Conservation (phyloP, 305 asterid species). For the Solanum hybrid region DNA sequence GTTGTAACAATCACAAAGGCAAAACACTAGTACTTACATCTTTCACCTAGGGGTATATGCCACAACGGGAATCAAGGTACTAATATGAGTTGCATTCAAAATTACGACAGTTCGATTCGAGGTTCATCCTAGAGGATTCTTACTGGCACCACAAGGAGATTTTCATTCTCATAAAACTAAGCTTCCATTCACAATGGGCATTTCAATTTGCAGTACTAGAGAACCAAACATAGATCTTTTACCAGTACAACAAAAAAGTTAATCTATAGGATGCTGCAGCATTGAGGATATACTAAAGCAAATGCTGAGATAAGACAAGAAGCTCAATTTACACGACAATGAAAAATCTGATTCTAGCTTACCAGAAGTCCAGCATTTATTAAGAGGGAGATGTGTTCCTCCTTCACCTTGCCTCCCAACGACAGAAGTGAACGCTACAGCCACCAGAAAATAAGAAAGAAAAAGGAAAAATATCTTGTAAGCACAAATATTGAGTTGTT, state of each 20-base stretch:
- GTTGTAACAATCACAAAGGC: neutral
- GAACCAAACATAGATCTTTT: neutral
- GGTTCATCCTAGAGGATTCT: neutral
- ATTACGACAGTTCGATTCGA: neutral
- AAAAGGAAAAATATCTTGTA: neutral
- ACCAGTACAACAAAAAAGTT: neutral
- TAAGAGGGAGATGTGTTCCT: slow-evolving; percentile 70
- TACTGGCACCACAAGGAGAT: neutral
- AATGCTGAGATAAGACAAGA: neutral
- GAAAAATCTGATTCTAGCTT: slow-evolving; percentile 21
- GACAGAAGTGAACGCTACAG: slow-evolving; percentile 74
- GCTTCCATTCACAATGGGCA: neutral
- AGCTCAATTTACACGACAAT: neutral
- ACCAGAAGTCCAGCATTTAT: slow-evolving; percentile 88
- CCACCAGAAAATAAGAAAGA: neutral
- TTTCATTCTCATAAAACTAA: neutral
- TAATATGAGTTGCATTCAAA: neutral
- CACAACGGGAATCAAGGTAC: neutral
- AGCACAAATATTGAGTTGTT: neutral
- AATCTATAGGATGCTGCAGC: neutral
- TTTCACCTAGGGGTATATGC: neutral
- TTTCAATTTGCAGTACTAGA: neutral
- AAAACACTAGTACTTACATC: neutral
- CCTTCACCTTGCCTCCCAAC: slow-evolving; percentile 81
- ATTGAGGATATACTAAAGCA: neutral